A percentile compares a stretch with the other conserved stretches of the same genome.
Conservation (phyloP, 139 green algal genomes). For the Penium margaritaceum region DNA sequence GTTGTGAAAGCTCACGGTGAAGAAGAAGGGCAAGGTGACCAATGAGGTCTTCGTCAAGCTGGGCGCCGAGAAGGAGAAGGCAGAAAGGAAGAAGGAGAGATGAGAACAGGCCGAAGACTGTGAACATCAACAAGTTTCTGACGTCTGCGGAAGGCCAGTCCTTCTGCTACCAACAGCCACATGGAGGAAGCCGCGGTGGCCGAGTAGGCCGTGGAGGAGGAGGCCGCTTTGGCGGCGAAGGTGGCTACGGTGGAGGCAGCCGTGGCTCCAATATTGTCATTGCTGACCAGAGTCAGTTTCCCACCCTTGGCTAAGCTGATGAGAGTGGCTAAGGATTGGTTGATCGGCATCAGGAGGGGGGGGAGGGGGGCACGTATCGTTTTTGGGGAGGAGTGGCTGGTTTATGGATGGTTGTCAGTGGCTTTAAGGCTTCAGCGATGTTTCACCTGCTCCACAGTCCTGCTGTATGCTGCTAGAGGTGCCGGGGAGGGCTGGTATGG, state of each 20-base stretch:
- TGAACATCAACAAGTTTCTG: slow-evolving; percentile 40
- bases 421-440: no score
- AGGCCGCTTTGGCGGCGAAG: neutral
- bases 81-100: slow-evolving; percentile 22
- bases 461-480: no score
- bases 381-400: no score
- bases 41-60: slow-evolving; percentile 28
- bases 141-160: slow-evolving; percentile 24
- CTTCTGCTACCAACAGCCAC: slow-evolving; percentile 1
- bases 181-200: neutral
- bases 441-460: no score
- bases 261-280: neutral
- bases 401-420: no score
- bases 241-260: neutral
- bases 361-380: no score
- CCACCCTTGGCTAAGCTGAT: neutral
- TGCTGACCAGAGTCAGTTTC: slow-evolving; percentile 1
- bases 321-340: no score
- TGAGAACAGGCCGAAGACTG: slow-evolving; percentile 27
- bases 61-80: slow-evolving; percentile 25
- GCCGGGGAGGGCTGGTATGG: no score
- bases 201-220: neutral
- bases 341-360: no score
- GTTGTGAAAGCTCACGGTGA: slow-evolving; percentile 11
- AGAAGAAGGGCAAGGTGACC: neutral